phyloP scores from a whole-genome alignment of 2,329 filamentous ascomycete genomes.

The Fusarium lateritium region DNA sequence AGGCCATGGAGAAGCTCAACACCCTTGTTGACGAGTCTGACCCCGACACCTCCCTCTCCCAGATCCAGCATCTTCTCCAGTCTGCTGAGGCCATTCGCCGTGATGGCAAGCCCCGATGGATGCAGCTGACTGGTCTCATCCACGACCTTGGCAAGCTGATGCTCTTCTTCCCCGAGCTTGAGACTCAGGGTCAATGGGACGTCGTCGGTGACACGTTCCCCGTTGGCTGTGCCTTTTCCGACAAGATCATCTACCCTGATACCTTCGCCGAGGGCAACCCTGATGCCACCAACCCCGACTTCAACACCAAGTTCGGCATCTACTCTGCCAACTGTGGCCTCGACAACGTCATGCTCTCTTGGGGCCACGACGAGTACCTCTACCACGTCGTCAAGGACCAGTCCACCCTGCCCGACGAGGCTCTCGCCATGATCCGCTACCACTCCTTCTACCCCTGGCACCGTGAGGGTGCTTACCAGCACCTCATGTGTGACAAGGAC shows the following conservation, averaged over 20 bases:
- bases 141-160: conserved; percentile 86
- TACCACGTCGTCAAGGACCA: conserved; percentile 91
- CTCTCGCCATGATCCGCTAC: conserved; percentile 92
- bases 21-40: conserved; percentile 92
- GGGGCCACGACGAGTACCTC: conserved; percentile 91
- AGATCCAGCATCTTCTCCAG: conserved; percentile 92
- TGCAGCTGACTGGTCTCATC: conserved; percentile 83
- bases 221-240: conserved; percentile 81
- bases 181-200: conserved; percentile 90
- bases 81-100: conserved; percentile 90
- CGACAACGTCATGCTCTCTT: conserved; percentile 90
- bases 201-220: conserved; percentile 91
- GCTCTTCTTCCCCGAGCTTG: conserved; percentile 77
- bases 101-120: conserved; percentile 86
- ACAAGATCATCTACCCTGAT: conserved; percentile 84
- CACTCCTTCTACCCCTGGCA: conserved; percentile 97
- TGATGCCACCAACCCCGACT: conserved; percentile 79
- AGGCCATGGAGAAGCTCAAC: conserved; percentile 94
- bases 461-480: conserved; percentile 81
- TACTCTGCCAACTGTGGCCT: conserved; percentile 85
- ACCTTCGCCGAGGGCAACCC: conserved; percentile 81
- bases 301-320: conserved; percentile 83
- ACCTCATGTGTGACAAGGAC: conserved; percentile 89
- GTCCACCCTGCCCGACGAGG: conserved; percentile 82
- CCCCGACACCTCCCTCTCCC: conserved; percentile 87